A percentile compares a stretch with the other conserved stretches of the same genome.
phyloP scores from a whole-genome alignment of 805 yeast genomes.

The Schizosaccharomyces cryophilus region DNA sequence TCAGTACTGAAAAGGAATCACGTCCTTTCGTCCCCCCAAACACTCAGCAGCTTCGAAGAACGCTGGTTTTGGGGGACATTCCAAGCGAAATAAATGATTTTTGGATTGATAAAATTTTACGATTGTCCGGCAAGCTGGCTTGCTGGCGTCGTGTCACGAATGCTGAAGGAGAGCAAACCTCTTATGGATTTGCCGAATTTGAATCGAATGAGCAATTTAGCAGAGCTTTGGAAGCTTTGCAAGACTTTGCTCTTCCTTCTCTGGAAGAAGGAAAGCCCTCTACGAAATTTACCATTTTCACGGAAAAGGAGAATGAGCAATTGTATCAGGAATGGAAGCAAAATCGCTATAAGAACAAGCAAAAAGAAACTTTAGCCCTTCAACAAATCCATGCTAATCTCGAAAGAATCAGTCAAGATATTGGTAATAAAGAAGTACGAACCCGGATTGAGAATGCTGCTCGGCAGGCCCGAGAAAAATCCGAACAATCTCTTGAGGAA shows the following conservation, averaged over 20 bases:
- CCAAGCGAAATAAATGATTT: constrained; percentile 8
- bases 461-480: background rate
- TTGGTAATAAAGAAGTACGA: background rate
- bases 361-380: background rate
- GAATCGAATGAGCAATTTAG: constrained; percentile 4
- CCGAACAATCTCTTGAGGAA: background rate
- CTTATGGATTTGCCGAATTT: constrained; percentile 7
- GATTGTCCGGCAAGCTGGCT: constrained; percentile 4
- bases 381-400: background rate
- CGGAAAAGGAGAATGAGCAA: background rate
- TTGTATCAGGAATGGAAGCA: background rate
- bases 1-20: background rate
- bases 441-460: background rate
- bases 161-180: constrained; percentile 5
- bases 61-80: constrained; percentile 5
- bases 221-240: constrained; percentile 4
- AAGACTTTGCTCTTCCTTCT: constrained; percentile 5
- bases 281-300: background rate
- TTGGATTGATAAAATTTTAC: constrained; percentile 7
- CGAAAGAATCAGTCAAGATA: background rate
- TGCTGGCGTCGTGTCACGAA: constrained; percentile 7
- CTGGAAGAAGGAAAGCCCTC: constrained; percentile 3
- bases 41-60: constrained; percentile 6
- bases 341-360: background rate
- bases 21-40: constrained; percentile 5